A percentile compares a stretch with the other conserved stretches of the same genome.
Evolutionary conservation across 2,329 filamentous ascomycete species (phyloP).

Genomic region (Helminthosporium solani): DNA sequence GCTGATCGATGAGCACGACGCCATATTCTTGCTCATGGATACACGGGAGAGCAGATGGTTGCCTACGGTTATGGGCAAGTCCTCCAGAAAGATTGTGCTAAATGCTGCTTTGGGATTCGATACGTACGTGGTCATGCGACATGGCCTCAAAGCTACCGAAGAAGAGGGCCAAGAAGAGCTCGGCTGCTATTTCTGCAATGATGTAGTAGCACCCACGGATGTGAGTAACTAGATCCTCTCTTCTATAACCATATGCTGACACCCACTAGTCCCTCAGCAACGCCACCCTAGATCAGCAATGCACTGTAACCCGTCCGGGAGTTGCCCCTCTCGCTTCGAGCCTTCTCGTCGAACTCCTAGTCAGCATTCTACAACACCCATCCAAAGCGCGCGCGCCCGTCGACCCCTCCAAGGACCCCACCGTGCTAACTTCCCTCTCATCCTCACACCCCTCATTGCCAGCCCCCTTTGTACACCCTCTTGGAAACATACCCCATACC

Average conservation of each 20-base stretch:
- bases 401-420: constrained; percentile 13
- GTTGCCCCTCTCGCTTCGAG: constrained; percentile 91
- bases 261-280: constrained; percentile 77
- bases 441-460: constrained; percentile 34
- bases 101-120: constrained; percentile 96
- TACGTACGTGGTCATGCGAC: constrained; percentile 95
- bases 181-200: constrained; percentile 98
- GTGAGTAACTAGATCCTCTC: constrained; percentile 56
- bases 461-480: constrained; percentile 56
- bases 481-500: constrained; percentile 74
- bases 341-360: constrained; percentile 83
- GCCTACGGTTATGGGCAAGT: constrained; percentile 93
- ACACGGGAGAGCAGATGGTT: constrained; percentile 93
- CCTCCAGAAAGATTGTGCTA: constrained; percentile 89
- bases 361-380: constrained; percentile 76
- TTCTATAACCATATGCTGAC: not conserved
- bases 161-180: constrained; percentile 61
- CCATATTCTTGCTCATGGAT: constrained; percentile 95
- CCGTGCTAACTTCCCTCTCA: constrained; percentile 6
- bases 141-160: constrained; percentile 64
- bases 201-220: constrained; percentile 91
- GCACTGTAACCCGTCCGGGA: constrained; percentile 92
- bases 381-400: constrained; percentile 43
- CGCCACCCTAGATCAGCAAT: constrained; percentile 95
- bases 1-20: constrained; percentile 83